phyloP scores from a whole-genome alignment of 2,329 filamentous ascomycete species.

The Colletotrichum sp. region DNA sequence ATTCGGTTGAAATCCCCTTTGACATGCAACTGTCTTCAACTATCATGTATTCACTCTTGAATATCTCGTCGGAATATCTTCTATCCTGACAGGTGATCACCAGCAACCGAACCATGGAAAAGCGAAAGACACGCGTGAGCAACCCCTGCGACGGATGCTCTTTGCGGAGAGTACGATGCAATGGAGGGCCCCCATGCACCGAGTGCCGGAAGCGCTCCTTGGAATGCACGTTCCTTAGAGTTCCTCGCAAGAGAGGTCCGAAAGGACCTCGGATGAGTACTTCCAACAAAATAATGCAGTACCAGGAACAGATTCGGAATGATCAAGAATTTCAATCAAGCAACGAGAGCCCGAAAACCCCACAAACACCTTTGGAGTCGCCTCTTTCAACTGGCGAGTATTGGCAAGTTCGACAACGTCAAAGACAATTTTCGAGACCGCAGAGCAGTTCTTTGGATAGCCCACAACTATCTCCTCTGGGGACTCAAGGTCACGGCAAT shows the following conservation, averaged over 20 bases:
- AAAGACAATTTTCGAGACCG: not conserved
- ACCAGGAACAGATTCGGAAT: not conserved
- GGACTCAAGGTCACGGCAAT: not conserved
- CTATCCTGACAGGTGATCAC: not conserved
- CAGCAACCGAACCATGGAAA: not conserved
- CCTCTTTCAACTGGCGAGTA: not conserved
- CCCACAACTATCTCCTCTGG: not conserved
- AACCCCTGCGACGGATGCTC: not conserved
- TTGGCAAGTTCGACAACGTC: not conserved
- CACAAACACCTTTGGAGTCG: not conserved
- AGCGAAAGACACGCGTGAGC: not conserved
- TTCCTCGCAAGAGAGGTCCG: not conserved
- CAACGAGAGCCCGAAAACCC: not conserved
- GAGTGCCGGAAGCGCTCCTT: not conserved
- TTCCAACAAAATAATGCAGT: not conserved
- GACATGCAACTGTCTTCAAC: not conserved
- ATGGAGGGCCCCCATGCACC: not conserved
- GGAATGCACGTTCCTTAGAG: not conserved
- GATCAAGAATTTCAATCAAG: not conserved
- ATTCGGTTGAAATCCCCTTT: not conserved
- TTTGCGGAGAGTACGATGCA: not conserved
- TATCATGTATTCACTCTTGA: not conserved
- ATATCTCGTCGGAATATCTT: not conserved
- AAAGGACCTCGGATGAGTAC: not conserved
- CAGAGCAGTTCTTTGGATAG: not conserved